Base-by-base conservation (phyloP, 257 asterid species). In the Thymus mandschuricus region DNA sequence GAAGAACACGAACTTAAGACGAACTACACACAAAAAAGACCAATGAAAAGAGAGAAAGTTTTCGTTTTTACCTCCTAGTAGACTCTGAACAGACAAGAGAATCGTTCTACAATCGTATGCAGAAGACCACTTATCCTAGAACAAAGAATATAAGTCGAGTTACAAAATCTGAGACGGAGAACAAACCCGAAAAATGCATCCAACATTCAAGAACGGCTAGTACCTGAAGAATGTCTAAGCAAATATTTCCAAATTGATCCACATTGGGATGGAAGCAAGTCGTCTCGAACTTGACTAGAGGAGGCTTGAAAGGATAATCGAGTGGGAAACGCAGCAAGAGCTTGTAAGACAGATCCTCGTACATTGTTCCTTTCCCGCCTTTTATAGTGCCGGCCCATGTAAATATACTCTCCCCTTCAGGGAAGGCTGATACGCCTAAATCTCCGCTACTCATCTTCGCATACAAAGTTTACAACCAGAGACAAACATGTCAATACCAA, bases 231-330 rank as follows among this genome's bases (percentile, higher is more conserved):
- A 88, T 84, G 76, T 88, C 96, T 75, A 88, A 85, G 69, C 96
- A 88, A 64, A 86, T 83, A 71, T 86, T 86, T 40, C 96, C 92
- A 62, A 76, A 86, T 46, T 86, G 90, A 70, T 88, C 92, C 10
- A 86, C 86, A 78, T 88, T 88, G 28, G 96, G 92, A 83, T 88
- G 92, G 84, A 86, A 88, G 82, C 96, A 88, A 83, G 70, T 68
- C 0, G 96, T 86, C 82, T 86, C 88, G 66, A 88, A 88, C 83
- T 84, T 86, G 29, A 88, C 96, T 75, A 84, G 89, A 65, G 92
- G 96, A 72, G 96, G 96, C 82, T 86, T 88, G 82, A 88, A 88
- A 57, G 96, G 96, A 66, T 88, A 86, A 76, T 88, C 96, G 31
- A 78, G 85, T n/a, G 96, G 96, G 74, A 86, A 88, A 34, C 72